Conservation (phyloP, 1,139 yeast species). For the Maudiozyma humilis region DNA sequence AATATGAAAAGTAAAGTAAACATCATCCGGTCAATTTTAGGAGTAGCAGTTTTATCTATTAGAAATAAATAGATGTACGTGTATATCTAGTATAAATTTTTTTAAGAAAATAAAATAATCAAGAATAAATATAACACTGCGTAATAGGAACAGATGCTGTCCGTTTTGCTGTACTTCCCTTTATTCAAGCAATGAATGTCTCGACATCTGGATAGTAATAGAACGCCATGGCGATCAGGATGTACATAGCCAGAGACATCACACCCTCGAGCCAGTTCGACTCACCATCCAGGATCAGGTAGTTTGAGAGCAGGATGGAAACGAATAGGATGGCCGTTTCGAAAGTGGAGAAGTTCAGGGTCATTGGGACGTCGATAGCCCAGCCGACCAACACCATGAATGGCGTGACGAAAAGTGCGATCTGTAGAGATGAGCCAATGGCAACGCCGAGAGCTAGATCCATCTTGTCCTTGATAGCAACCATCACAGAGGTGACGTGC, state of each 20-base stretch:
- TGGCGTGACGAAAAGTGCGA: constrained; percentile 90
- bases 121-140: background rate
- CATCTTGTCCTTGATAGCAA: constrained; percentile 94
- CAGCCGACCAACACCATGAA: constrained; percentile 90
- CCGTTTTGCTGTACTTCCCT: background rate
- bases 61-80: background rate
- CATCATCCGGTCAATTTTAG: background rate
- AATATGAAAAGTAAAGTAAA: background rate
- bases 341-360: constrained; percentile 81
- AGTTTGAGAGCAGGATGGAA: constrained; percentile 79
- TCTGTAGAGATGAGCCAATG: constrained; percentile 92
- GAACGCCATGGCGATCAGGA: constrained; percentile 82
- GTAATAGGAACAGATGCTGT: no score
- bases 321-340: constrained; percentile 88
- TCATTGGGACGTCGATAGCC: constrained; percentile 85
- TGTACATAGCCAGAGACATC: constrained; percentile 78
- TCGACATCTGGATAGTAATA: constrained; percentile 44
- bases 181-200: constrained; percentile 1
- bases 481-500: constrained; percentile 92
- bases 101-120: background rate
- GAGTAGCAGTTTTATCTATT: background rate
- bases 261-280: constrained; percentile 96
- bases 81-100: background rate
- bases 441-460: constrained; percentile 96
- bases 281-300: constrained; percentile 85